A percentile compares a stretch with the other conserved stretches of the same genome.
These are phyloP conservation scores for Nicotiana benthamiana DNA, from an alignment of 257 asterid genomes.

Conservation along the genomic window DNA sequence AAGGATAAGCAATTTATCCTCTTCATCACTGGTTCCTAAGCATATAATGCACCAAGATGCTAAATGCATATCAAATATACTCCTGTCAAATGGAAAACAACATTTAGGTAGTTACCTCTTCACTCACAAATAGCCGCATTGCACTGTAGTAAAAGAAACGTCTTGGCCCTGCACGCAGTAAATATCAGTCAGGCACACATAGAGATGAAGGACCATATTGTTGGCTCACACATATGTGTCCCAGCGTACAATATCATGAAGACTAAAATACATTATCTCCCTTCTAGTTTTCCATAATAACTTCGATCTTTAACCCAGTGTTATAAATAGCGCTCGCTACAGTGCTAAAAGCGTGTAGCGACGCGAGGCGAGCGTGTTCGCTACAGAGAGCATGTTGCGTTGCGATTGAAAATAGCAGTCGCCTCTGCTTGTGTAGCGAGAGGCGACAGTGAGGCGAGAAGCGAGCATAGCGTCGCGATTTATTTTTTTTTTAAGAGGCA, in stretches of 20 bases:
- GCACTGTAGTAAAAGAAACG: conserved; percentile 60
- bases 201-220: conserved; percentile 4
- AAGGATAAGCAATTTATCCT: neutral
- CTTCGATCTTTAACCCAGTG: neutral
- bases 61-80: neutral
- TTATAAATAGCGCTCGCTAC: no score
- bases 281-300: neutral
- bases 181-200: conserved; percentile 17
- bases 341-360: no score
- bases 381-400: no score
- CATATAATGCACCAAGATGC: neutral
- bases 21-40: neutral
- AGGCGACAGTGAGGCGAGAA: no score
- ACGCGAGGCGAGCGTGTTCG: no score
- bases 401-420: no score
- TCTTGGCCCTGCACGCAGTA: conserved; percentile 54
- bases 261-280: neutral
- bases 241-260: neutral
- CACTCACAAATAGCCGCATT: conserved; percentile 52
- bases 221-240: neutral
- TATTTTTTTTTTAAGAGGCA: no score
- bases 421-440: no score
- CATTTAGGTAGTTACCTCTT: conserved; percentile 47
- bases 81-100: neutral
- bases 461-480: no score